Base-by-base conservation (phyloP, 2,329 filamentous ascomycete species). In the Neopestalotiopsis sp. region DNA sequence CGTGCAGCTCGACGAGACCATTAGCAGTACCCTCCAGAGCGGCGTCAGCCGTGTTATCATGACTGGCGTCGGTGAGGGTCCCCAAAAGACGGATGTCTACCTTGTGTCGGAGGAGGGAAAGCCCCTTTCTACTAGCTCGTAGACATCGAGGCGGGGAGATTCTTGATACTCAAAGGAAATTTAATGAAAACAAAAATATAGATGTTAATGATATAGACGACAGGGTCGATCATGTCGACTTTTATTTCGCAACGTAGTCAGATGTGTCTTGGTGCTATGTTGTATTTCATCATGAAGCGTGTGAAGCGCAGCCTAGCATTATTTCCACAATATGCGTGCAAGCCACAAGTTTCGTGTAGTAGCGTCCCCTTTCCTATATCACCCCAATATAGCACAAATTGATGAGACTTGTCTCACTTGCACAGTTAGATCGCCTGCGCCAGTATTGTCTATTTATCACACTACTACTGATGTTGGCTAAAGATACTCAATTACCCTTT, bases 51-150 rank as follows among this genome's bases (percentile, higher is more conserved):
- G 95, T 72, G 91, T 99, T 49, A 99, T 99, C 74, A 84, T 95
- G 83, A 98, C 97, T 1, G 88, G 91, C 66, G 96, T 99, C 58
- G 96, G 96, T 1, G 94, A 97, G 79, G 96, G 95, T 0, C 96
- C 96, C 0, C 82, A 92, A 72, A 93, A 89, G 85, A 93, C 94
- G 4, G 88, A 95, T 17, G 88, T 95, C 78, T 91, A 91, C 77
- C 82, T 98, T 71, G 88, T 97, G 70, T 88, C 87, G 71, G 91
- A 90, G 77, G 86, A 89, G 67, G 92, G 92, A 14, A 82, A 87
- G 74, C 79, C 83, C 42, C 77, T 81, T 24, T 81, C 77, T 49
- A 63, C 58, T 24, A 60, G 28, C 60, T 32, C 40, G 32, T 61
- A 61, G 34, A 52, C n/a, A 28, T n/a, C 5, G 59, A 62, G 24